Conservation (phyloP, 495 filamentous ascomycete species). For the Aspergillus haitiensis region DNA sequence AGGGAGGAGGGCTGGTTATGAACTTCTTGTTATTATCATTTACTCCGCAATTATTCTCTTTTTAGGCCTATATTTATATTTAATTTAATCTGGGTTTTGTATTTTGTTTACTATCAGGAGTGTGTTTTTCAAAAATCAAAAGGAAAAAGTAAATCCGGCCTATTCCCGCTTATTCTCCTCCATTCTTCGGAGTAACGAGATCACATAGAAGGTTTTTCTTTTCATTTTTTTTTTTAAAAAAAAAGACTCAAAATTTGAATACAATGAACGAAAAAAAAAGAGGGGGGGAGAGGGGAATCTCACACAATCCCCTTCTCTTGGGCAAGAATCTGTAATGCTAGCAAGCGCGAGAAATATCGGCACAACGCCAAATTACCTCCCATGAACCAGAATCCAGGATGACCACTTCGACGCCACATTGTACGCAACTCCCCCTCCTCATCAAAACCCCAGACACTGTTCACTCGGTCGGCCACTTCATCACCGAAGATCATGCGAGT, state of each 20-base stretch:
- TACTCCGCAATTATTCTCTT: slow-evolving; percentile 12
- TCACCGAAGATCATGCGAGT: slow-evolving; percentile 67
- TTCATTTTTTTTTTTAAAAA: no score
- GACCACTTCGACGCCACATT: slow-evolving; percentile 71
- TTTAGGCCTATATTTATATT: slow-evolving; percentile 3
- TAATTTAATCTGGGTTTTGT: no score
- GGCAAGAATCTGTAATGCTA: slow-evolving; percentile 78
- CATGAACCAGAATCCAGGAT: slow-evolving; percentile 81
- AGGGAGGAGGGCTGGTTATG: slow-evolving; percentile 36
- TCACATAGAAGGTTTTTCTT: no score
- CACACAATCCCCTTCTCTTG: slow-evolving; percentile 51
- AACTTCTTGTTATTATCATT: no score
- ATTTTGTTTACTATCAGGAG: no score
- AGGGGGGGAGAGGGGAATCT: slow-evolving; percentile 23
- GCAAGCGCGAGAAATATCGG: slow-evolving; percentile 66
- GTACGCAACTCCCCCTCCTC: slow-evolving; percentile 70
- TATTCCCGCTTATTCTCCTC: background rate
- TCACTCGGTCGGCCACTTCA: slow-evolving; percentile 61
- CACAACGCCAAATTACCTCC: slow-evolving; percentile 77
- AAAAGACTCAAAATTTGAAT: no score
- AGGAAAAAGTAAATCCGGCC: no score
- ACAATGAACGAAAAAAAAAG: background rate
- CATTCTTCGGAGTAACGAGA: background rate
- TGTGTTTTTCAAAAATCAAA: no score
- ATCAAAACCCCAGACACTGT: slow-evolving; percentile 77